Base-by-base conservation (phyloP, 768 basidiomycete genomes). In the Coprinopsis cinerea region DNA sequence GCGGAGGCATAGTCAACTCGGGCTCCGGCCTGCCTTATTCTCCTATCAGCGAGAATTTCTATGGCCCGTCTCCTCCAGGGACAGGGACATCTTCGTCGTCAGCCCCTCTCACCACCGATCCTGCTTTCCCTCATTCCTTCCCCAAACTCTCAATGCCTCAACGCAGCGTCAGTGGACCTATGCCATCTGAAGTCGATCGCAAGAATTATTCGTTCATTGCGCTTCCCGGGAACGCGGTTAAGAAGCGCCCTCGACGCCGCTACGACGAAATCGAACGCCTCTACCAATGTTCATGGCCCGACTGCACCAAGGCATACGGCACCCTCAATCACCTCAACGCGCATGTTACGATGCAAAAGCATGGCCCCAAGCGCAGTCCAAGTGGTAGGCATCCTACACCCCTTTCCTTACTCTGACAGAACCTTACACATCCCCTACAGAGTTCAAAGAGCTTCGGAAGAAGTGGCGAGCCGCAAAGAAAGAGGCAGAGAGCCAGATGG, bases 331-430 rank as follows among this genome's bases (percentile, higher is more conserved):
- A 99, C 67, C 76, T 99, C 53, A 99, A 99, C 64, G 92, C 93
- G 25, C 95, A 99, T 65, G 92, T 97, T 50, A 87, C 84, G n/a
- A 96, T 96, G 90, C 95, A 97, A 66, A 89, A 89, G 66, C 95
- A 99, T 64, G 95, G 95, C 36, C 49, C 74, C 14, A 97, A 95
- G 70, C 80, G 94, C 48, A 86, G 81, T 64, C 95, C 95, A 11
- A 81, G 80, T 49, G 94, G 95, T 95, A 60, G 68, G 88, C 62
- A 28, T 53, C 46, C 48, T 43, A 9, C 36, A 10, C 6, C 51
- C 49, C 39, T 53, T 26, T 43, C 18, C 26, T 30, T 54, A 36
- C 50, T 41, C 54, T 46, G 49, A 57, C 51, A 59, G 59, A 58
- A 44, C 44, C 40, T 47, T 53, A 44, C 30, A 42, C 28, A 35